Base-by-base conservation (phyloP, 140 eudicot species). In the Stevia rebaudiana region DNA sequence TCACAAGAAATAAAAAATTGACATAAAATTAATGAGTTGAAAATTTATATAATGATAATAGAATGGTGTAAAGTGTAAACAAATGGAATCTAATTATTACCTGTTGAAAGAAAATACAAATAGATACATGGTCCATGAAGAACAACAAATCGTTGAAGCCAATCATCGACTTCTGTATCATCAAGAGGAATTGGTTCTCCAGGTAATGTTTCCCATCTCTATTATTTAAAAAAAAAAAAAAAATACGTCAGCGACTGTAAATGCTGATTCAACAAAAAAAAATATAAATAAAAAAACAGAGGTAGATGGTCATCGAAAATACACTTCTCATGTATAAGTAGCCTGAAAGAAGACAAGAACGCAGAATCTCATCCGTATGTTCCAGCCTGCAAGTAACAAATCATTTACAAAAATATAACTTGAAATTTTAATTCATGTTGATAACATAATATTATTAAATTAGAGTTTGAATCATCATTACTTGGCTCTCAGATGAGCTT, bases 131-230 rank as follows among this genome's bases (percentile, higher is more conserved):
- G 65, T 61, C 96, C 98, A 35, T 87, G 89, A 11, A 91, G 95
- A 42, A 91, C 96, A 12, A 87, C 76, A 75, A 87, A 91, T 57
- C 95, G 94, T 50, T 94, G 95, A 71, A 90, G 80, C 95, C 94
- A 90, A 43, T 90, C 97, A 73, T 90, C 97, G 63, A 90, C 80
- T 59, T 90, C 97, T 36, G 75, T 61, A 73, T 91, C 98, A 79
- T 87, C 98, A 40, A 87, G 70, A 21, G 95, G 95, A 67, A 78
- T 91, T 35, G 90, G 89, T 79, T 91, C 98, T 28, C 98, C 98
- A 10, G 98, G 98, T 77, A 91, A 84, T 43, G 98, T 74, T 46
- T 81, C 89, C 96, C 98, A 91, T 84, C 98, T 85, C 98, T 91
- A 48, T 30, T 91, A 48, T 30, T 8, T 51, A 61, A 47, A 24